Evolutionary conservation across 2,329 filamentous ascomycete species (phyloP).

Genomic region (Alternaria ventricosa): DNA sequence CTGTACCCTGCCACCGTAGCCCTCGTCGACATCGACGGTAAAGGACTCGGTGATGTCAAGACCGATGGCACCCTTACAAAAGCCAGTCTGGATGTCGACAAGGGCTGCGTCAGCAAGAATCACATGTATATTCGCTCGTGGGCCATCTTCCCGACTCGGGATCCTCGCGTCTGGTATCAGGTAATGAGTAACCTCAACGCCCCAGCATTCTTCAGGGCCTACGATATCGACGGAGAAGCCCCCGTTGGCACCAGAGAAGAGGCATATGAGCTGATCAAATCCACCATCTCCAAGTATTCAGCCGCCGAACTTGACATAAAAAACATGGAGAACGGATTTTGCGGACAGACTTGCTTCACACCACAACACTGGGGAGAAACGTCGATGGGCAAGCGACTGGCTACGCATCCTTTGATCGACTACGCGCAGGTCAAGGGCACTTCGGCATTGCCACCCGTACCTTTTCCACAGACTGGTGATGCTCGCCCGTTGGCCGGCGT

Average conservation of each 20-base stretch:
- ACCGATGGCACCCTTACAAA: not conserved
- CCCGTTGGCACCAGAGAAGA: constrained; percentile 20
- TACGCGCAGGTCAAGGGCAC: constrained; percentile 26
- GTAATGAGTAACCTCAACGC: constrained; percentile 60
- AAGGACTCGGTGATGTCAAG: not conserved
- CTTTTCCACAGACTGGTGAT: constrained; percentile 27
- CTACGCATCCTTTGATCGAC: constrained; percentile 54
- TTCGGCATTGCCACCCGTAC: constrained; percentile 17
- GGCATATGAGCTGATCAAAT: constrained; percentile 28
- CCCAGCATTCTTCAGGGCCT: constrained; percentile 51
- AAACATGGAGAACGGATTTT: constrained; percentile 24
- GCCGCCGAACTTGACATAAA: constrained; percentile 25
- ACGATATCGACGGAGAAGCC: constrained; percentile 51
- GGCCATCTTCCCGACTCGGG: constrained; percentile 54
- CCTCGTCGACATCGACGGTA: not conserved
- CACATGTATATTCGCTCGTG: constrained; percentile 23
- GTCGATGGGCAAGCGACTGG: constrained; percentile 53
- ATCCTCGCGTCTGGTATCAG: constrained; percentile 56
- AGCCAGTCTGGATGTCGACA: constrained; percentile 9
- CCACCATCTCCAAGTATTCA: constrained; percentile 43
- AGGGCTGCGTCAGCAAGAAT: not conserved
- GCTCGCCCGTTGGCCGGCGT: constrained; percentile 51
- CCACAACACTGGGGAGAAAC: constrained; percentile 55
- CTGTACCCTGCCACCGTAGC: constrained; percentile 29
- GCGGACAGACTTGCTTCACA: constrained; percentile 54